phyloP scores from a whole-genome alignment of 1,284 basidiomycete species.

The Pseudozyma tsukubaensis region DNA sequence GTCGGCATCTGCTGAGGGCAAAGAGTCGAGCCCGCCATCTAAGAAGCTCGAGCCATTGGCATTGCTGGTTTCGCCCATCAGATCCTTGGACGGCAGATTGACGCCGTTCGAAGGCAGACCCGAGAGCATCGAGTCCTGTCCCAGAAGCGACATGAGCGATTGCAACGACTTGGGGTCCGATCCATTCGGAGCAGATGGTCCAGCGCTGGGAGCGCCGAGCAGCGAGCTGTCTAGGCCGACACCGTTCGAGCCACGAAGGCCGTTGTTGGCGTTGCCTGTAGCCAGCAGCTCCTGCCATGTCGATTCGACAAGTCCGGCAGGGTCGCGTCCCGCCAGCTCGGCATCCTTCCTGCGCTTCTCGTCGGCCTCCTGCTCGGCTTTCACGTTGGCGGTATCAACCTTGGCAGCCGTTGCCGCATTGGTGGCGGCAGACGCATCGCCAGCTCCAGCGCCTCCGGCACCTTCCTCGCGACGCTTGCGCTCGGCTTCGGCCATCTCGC shows the following conservation, averaged over 20 bases:
- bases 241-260: conserved; percentile 15
- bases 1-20: conserved; percentile 50
- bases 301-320: conserved; percentile 49
- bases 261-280: conserved; percentile 26
- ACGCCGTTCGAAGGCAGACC: conserved; percentile 29
- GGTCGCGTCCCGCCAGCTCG: conserved; percentile 46
- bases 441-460: conserved; percentile 7
- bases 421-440: conserved; percentile 17
- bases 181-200: conserved; percentile 22
- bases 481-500: conserved; percentile 59
- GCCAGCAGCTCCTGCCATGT: conserved; percentile 56
- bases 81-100: conserved; percentile 18
- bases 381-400: conserved; percentile 35
- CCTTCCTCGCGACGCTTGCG: conserved; percentile 49
- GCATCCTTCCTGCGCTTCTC: conserved; percentile 43
- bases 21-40: conserved; percentile 29
- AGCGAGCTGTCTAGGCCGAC: conserved; percentile 18
- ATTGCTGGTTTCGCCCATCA: conserved; percentile 15
- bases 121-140: conserved; percentile 46
- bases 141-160: conserved; percentile 49
- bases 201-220: conserved; percentile 34
- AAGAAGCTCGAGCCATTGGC: conserved; percentile 29
- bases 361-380: conserved; percentile 48
- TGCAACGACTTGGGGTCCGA: conserved; percentile 45
- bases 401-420: conserved; percentile 31